These are phyloP conservation scores for Aquilaria sinensis DNA, from an alignment of 345 rosid genomes.

Conservation along the genomic window DNA sequence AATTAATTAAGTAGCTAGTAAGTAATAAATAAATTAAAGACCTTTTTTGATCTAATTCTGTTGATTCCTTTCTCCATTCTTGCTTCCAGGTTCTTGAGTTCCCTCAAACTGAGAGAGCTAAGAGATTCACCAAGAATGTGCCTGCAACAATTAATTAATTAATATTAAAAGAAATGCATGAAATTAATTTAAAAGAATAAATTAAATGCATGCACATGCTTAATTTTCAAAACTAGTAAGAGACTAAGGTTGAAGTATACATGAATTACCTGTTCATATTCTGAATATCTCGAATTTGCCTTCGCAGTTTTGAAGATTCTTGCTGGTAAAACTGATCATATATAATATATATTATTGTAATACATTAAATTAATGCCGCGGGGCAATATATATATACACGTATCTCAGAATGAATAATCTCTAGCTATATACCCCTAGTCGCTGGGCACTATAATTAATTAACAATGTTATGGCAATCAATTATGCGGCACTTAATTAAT, in stretches of 20 bases:
- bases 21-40: conserved; percentile 7
- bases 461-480: too few species aligned
- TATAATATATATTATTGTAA: too few species aligned
- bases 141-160: conserved; percentile 26
- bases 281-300: conserved; percentile 71
- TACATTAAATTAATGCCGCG: too few species aligned
- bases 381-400: too few species aligned
- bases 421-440: too few species aligned
- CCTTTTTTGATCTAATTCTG: conserved; percentile 89
- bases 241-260: too few species aligned
- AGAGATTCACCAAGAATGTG: conserved; percentile 82
- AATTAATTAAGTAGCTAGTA: too few species aligned
- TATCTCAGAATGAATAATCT: too few species aligned
- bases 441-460: too few species aligned
- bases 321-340: conserved; percentile 68
- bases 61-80: conserved; percentile 78
- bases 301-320: conserved; percentile 75
- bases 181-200: background rate
- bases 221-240: too few species aligned
- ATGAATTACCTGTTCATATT: conserved; percentile 49
- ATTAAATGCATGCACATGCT: background rate
- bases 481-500: too few species aligned
- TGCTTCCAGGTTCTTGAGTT: conserved; percentile 71
- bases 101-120: conserved; percentile 50
- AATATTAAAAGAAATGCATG: background rate